Evolutionary conservation across 768 basidiomycete species (phyloP).

Genomic region (Naganishia antarctica): DNA sequence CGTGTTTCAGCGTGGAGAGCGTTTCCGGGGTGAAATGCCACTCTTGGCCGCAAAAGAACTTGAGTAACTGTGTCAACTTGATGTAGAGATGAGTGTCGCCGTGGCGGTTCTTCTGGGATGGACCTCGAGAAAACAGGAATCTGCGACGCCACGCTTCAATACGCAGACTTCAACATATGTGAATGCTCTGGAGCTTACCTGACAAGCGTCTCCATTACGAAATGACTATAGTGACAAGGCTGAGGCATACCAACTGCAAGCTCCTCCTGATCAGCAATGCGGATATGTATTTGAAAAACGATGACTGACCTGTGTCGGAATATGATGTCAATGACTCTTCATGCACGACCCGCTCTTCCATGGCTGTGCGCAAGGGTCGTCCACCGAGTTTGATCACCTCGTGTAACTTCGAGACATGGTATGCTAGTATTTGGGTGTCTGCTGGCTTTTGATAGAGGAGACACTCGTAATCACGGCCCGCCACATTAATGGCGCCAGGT

Average conservation of each 20-base stretch:
- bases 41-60: background rate
- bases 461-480: background rate
- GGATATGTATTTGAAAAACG: background rate
- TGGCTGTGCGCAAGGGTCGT: conserved; percentile 1
- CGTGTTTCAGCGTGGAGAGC: conserved; percentile 7
- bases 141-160: background rate
- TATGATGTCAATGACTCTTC: conserved; percentile 2
- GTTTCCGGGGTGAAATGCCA: conserved; percentile 6
- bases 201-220: conserved; percentile 11
- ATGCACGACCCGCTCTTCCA: conserved; percentile 1
- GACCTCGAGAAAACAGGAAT: conserved; percentile 1
- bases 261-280: background rate
- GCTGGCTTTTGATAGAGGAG: conserved; percentile 4
- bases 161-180: background rate
- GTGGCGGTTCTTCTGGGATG: background rate
- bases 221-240: conserved; percentile 18
- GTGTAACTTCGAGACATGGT: conserved; percentile 12
- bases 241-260: conserved; percentile 3
- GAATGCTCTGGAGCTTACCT: background rate
- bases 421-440: conserved; percentile 5
- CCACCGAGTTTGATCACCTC: conserved; percentile 7
- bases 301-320: background rate
- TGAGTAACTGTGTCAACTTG: background rate
- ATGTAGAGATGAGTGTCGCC: conserved; percentile 1
- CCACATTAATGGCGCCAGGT: background rate